Percentiles rank a stretch among this genome's conserved stretches.
Evolutionary conservation across 2,329 filamentous ascomycete species (phyloP).

Genomic region (Colletotrichum lini): DNA sequence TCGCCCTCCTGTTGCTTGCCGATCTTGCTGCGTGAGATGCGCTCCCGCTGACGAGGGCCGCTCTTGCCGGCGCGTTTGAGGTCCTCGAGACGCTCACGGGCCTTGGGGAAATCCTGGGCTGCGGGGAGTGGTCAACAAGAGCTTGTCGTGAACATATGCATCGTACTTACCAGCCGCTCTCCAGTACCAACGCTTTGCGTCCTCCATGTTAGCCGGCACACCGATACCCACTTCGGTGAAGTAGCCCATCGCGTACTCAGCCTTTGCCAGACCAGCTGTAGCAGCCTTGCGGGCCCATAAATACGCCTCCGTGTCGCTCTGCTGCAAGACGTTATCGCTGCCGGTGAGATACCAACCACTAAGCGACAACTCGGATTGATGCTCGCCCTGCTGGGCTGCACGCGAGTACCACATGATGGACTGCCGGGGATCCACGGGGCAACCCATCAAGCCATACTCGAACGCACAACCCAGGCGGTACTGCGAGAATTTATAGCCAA

Average conservation of each 20-base stretch:
- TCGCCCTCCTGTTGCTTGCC: conserved; percentile 91
- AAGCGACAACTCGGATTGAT: conserved; percentile 88
- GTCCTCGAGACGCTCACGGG: conserved; percentile 92
- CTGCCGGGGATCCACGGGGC: conserved; percentile 83
- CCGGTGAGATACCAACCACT: conserved; percentile 97
- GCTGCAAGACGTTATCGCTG: conserved; percentile 86
- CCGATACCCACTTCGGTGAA: conserved; percentile 97
- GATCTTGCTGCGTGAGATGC: conserved; percentile 85
- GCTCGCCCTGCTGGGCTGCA: conserved; percentile 92
- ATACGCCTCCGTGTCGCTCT: conserved; percentile 96
- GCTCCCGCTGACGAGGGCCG: conserved; percentile 80
- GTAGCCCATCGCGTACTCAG: conserved; percentile 98
- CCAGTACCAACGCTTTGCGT: conserved; percentile 99
- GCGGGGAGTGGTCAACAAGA: conserved; percentile 48
- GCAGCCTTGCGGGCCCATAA: conserved; percentile 97
- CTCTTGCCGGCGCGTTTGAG: conserved; percentile 81
- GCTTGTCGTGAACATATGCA: neutral
- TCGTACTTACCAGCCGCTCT: conserved; percentile 87
- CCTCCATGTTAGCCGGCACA: conserved; percentile 86
- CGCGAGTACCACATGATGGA: conserved; percentile 96
- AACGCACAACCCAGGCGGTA: conserved; percentile 89
- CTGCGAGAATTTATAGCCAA: conserved; percentile 96
- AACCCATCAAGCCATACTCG: conserved; percentile 90
- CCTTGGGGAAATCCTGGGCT: conserved; percentile 97
- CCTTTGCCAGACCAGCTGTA: conserved; percentile 88